Conservation (phyloP, 108 stramenopile genomes). For the Fragilaria crotonensis region DNA sequence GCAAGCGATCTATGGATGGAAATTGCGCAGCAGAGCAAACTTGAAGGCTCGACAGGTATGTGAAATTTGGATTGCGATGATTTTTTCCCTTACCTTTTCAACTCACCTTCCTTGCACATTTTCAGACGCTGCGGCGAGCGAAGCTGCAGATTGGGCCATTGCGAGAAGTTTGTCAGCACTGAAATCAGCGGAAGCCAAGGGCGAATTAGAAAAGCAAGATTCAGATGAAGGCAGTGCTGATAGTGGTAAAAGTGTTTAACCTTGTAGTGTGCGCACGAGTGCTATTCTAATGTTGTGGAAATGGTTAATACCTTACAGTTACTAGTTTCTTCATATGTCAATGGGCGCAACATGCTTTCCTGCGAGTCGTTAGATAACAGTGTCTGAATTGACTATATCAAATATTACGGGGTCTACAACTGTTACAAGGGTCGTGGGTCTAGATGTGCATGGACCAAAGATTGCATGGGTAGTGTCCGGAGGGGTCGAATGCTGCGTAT, state of each 20-base stretch:
- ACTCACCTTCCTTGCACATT: neutral
- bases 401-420: no score
- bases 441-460: no score
- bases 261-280: neutral
- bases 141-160: slow-evolving; percentile 87
- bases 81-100: neutral
- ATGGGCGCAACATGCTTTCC: no score
- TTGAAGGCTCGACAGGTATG: slow-evolving; percentile 35
- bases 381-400: no score
- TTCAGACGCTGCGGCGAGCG: slow-evolving; percentile 46
- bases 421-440: no score
- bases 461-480: no score
- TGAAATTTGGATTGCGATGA: slow-evolving; percentile 21
- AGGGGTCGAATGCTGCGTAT: no score
- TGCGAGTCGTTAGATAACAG: no score
- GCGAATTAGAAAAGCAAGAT: neutral
- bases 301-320: no score
- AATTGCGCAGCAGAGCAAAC: slow-evolving; percentile 78
- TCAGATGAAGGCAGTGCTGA: neutral
- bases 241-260: slow-evolving; percentile 1
- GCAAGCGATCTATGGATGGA: slow-evolving; percentile 78
- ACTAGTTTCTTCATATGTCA: no score
- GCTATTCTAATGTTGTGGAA: no score
- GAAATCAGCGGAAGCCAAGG: slow-evolving; percentile 25
- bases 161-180: slow-evolving; percentile 55